phyloP scores from a whole-genome alignment of 1,284 basidiomycete species.

The Ceratobasidium sp. region DNA sequence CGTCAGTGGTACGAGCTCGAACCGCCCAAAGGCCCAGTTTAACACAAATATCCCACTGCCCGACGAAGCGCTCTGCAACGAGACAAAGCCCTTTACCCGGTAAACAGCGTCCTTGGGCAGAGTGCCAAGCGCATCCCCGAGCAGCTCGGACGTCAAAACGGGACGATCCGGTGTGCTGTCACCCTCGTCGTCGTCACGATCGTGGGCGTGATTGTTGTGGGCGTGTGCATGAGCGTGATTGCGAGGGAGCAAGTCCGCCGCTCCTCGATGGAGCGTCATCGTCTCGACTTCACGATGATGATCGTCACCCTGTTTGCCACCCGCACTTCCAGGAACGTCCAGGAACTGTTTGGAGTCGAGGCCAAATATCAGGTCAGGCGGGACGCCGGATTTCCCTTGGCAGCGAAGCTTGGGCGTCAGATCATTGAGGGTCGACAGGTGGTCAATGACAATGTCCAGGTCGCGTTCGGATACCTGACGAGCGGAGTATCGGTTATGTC shows the following conservation, averaged over 20 bases:
- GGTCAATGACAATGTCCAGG: constrained; percentile 85
- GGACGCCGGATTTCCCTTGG: constrained; percentile 72
- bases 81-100: constrained; percentile 86
- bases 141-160: constrained; percentile 55
- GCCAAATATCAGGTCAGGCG: constrained; percentile 84
- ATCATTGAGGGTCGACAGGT: constrained; percentile 90
- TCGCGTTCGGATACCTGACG: constrained; percentile 71
- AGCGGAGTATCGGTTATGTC: constrained; percentile 8
- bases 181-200: neutral
- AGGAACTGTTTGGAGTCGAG: constrained; percentile 82
- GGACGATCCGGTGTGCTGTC: neutral
- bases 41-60: constrained; percentile 66
- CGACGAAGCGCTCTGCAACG: constrained; percentile 56
- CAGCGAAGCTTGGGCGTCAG: constrained; percentile 85
- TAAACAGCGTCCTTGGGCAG: constrained; percentile 78
- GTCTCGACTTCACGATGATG: constrained; percentile 90
- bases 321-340: constrained; percentile 52
- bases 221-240: constrained; percentile 53
- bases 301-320: constrained; percentile 50
- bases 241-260: constrained; percentile 50
- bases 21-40: constrained; percentile 92
- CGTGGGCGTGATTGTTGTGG: constrained; percentile 54
- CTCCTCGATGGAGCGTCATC: constrained; percentile 69
- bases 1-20: constrained; percentile 70
- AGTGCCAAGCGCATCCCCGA: constrained; percentile 62